Evolutionary conservation across 2,329 filamentous ascomycete species (phyloP).

Genomic region (Ramichloridium luteum): DNA sequence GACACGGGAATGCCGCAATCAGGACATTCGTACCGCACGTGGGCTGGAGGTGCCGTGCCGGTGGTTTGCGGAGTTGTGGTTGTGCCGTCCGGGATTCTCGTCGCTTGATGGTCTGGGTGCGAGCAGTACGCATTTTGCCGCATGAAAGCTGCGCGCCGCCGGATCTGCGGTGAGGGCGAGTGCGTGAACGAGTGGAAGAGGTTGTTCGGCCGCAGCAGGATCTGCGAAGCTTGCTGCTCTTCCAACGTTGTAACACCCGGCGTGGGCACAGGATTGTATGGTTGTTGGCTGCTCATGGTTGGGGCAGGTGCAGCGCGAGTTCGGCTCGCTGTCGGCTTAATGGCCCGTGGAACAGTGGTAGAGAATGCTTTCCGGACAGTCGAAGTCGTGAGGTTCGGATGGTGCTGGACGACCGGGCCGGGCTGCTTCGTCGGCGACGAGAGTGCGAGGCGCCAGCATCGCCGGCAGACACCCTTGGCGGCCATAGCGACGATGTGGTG

Average conservation of each 20-base stretch:
- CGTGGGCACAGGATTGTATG: too few relatives aligned
- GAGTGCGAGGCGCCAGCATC: constrained; percentile 16
- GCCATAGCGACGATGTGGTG: constrained; percentile 13
- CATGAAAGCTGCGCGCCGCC: constrained; percentile 79
- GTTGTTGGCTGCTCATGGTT: not conserved
- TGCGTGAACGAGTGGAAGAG: constrained; percentile 87
- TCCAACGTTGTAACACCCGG: not conserved
- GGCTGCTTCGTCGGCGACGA: too few relatives aligned
- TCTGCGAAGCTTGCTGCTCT: constrained; percentile 17
- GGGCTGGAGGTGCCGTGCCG: constrained; percentile 54
- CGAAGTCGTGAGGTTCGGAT: too few relatives aligned
- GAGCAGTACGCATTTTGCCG: constrained; percentile 88
- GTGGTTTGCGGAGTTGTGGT: constrained; percentile 49
- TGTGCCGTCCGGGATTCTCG: constrained; percentile 60
- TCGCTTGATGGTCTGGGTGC: constrained; percentile 73
- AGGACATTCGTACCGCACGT: constrained; percentile 88
- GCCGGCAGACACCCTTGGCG: constrained; percentile 17
- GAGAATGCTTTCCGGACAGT: constrained; percentile 13
- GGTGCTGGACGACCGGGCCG: too few relatives aligned
- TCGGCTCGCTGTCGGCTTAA: constrained; percentile 9
- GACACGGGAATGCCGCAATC: constrained; percentile 92
- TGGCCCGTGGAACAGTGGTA: constrained; percentile 12
- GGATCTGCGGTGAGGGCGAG: constrained; percentile 80
- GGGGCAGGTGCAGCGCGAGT: constrained; percentile 3
- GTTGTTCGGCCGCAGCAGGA: constrained; percentile 57